Percentiles rank a stretch among this genome's conserved stretches.
phyloP scores from a whole-genome alignment of 495 filamentous ascomycete genomes.

The Amphirosellinia nigrospora region DNA sequence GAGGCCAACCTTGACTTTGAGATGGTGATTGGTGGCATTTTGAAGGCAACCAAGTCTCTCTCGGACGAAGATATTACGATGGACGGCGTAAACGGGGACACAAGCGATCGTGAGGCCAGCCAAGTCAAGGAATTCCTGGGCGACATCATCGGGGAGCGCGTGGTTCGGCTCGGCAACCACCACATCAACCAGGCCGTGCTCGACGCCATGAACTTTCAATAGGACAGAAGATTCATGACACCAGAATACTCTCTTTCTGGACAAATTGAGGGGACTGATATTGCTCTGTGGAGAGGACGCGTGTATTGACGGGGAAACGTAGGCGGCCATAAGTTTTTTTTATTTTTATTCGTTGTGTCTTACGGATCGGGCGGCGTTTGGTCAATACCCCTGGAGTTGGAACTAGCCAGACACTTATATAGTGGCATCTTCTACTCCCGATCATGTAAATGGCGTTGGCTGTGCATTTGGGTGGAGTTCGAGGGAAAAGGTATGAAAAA shows the following conservation, averaged over 20 bases:
- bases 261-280: background rate
- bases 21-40: constrained; percentile 64
- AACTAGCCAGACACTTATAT: background rate
- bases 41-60: constrained; percentile 63
- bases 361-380: constrained; percentile 13
- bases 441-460: constrained; percentile 14
- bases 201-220: constrained; percentile 46
- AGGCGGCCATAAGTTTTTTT: background rate
- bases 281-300: background rate
- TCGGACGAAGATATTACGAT: constrained; percentile 21
- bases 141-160: constrained; percentile 63
- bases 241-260: background rate
- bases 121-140: constrained; percentile 63
- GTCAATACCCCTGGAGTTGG: constrained; percentile 17
- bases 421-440: background rate
- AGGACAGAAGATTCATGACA: background rate
- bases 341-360: background rate
- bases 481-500: background rate
- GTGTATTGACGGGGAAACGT: background rate
- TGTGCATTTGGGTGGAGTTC: constrained; percentile 9
- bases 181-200: constrained; percentile 57
- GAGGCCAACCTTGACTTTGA: constrained; percentile 66
- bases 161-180: constrained; percentile 59
- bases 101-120: constrained; percentile 51
- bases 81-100: constrained; percentile 41